A percentile compares a stretch with the other conserved stretches of the same genome.
Conservation (phyloP, 805 yeast species). For the Brettanomyces bruxellensis region DNA sequence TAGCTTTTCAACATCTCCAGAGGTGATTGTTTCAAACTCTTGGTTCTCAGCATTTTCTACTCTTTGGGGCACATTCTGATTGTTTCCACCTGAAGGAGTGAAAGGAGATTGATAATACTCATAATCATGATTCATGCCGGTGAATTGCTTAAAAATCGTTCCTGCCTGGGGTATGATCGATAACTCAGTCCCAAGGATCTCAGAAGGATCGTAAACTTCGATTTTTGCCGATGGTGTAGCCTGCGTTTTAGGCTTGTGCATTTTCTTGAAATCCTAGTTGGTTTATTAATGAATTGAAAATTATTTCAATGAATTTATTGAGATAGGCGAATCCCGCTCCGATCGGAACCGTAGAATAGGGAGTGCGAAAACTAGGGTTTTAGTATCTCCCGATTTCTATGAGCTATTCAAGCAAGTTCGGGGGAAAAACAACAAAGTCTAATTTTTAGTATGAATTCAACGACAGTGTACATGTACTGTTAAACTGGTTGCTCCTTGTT, state of each 20-base stretch:
- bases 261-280: neutral
- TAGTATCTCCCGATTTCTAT: too few species aligned
- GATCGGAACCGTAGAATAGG: too few species aligned
- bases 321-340: too few species aligned
- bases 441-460: too few species aligned
- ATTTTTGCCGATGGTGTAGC: neutral
- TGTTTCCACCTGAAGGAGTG: too few species aligned
- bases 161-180: neutral
- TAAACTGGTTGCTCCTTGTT: too few species aligned
- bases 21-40: neutral
- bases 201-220: conserved; percentile 1
- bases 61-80: neutral
- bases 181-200: neutral
- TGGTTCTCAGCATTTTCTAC: neutral
- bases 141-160: neutral
- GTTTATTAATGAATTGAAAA: too few species aligned
- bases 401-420: too few species aligned
- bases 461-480: too few species aligned
- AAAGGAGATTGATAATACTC: neutral
- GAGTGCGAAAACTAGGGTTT: too few species aligned
- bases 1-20: neutral
- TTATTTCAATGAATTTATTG: too few species aligned
- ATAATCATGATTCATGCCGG: conserved; percentile 1
- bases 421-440: too few species aligned
- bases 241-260: neutral